phyloP scores from a whole-genome alignment of 106 monocot genomes.

The Platanthera guangdongensis region DNA sequence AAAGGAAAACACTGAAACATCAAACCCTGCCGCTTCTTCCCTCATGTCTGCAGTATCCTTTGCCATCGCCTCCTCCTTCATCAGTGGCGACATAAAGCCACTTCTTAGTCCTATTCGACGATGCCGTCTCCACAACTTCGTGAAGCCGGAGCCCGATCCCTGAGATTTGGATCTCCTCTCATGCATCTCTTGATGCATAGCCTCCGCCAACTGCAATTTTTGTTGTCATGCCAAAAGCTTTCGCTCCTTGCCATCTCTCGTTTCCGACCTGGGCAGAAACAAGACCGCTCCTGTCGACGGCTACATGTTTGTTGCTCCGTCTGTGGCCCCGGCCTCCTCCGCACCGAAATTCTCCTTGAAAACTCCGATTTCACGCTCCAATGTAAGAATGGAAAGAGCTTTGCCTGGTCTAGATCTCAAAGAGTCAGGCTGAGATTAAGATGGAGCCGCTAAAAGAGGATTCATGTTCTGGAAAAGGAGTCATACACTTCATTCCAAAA shows the following conservation, averaged over 20 bases:
- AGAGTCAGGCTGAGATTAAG: too few relatives aligned
- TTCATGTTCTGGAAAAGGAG: too few relatives aligned
- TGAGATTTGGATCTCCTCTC: constrained; percentile 62
- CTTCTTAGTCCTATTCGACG: constrained; percentile 50
- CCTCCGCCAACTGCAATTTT: constrained; percentile 33
- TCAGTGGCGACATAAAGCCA: neutral
- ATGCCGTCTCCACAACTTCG: constrained; percentile 60
- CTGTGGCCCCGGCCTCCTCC: constrained; percentile 82
- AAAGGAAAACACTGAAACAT: neutral
- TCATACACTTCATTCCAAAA: too few relatives aligned
- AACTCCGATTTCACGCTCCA: constrained; percentile 80
- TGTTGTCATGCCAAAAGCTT: constrained; percentile 40
- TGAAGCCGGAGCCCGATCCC: constrained; percentile 59
- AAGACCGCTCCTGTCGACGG: constrained; percentile 16
- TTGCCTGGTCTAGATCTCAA: too few relatives aligned
- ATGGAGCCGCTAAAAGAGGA: too few relatives aligned
- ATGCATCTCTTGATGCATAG: constrained; percentile 54
- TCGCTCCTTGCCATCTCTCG: constrained; percentile 22
- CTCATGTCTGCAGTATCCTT: too few relatives aligned
- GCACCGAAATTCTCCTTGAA: constrained; percentile 76
- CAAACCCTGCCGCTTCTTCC: too few relatives aligned
- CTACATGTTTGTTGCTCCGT: constrained; percentile 63
- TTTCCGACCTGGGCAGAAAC: constrained; percentile 4
- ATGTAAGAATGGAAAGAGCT: constrained; percentile 45
- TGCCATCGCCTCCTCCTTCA: neutral